Percentiles rank a stretch among this genome's conserved stretches.
These are phyloP conservation scores for Suillus plorans DNA, from an alignment of 768 basidiomycete genomes.

Conservation along the genomic window DNA sequence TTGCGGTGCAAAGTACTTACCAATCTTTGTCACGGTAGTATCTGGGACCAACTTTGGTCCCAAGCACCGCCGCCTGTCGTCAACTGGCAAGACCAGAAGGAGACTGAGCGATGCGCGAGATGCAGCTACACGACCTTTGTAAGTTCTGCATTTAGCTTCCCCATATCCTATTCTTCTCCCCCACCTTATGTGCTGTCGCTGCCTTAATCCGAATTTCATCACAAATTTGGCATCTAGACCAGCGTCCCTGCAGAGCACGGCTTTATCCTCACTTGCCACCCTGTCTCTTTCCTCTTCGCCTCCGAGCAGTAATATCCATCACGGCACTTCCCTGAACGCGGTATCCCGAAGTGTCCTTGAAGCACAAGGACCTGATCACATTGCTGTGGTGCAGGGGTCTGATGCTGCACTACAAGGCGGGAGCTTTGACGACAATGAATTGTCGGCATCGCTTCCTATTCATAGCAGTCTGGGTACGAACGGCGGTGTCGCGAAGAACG, in stretches of 20 bases:
- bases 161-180: slow-evolving; percentile 3
- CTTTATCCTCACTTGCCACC: slow-evolving; percentile 39
- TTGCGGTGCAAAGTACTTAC: slow-evolving; percentile 22
- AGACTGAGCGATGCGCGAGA: slow-evolving; percentile 79
- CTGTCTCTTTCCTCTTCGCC: slow-evolving; percentile 43
- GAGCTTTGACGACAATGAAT: slow-evolving; percentile 19
- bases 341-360: slow-evolving; percentile 6
- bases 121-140: slow-evolving; percentile 74
- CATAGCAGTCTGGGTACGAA: slow-evolving; percentile 12
- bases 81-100: slow-evolving; percentile 66
- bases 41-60: slow-evolving; percentile 32
- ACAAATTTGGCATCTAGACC: slow-evolving; percentile 25
- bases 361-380: slow-evolving; percentile 13
- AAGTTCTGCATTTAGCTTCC: slow-evolving; percentile 36
- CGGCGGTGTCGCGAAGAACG: slow-evolving; percentile 32
- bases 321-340: slow-evolving; percentile 18
- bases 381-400: slow-evolving; percentile 5
- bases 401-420: slow-evolving; percentile 12
- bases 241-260: slow-evolving; percentile 34
- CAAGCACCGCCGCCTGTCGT: slow-evolving; percentile 71
- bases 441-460: slow-evolving; percentile 13
- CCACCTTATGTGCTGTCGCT: neutral
- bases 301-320: slow-evolving; percentile 23
- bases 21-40: slow-evolving; percentile 9
- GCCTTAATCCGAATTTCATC: neutral